These are phyloP conservation scores for Trichosporon inkin DNA, from an alignment of 1,284 basidiomycete species.

Conservation along the genomic window DNA sequence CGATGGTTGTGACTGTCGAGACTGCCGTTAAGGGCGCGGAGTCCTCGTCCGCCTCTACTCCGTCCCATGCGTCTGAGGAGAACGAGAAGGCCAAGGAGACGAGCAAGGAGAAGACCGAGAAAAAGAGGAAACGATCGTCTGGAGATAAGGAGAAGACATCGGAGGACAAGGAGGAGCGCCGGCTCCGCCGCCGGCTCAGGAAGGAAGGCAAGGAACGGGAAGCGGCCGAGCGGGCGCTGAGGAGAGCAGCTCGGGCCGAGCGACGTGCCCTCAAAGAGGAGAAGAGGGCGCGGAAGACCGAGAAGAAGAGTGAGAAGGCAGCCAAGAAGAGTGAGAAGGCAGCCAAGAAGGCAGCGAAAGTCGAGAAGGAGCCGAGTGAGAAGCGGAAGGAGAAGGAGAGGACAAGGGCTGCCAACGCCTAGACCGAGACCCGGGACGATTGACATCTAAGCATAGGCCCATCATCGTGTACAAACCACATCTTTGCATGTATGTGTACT, in stretches of 20 bases:
- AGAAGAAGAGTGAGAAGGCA: neutral
- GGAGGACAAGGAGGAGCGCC: slow-evolving; percentile 19
- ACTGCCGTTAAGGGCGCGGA: neutral
- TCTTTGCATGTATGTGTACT: too few species aligned
- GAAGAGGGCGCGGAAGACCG: neutral
- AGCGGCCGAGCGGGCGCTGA: neutral
- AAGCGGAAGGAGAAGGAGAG: neutral
- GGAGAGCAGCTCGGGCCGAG: neutral
- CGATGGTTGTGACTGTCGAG: neutral
- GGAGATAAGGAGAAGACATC: slow-evolving; percentile 11
- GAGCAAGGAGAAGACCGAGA: slow-evolving; percentile 14
- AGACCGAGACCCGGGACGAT: too few species aligned
- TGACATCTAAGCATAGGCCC: too few species aligned
- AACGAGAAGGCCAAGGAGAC: slow-evolving; percentile 1
- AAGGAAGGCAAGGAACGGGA: neutral
- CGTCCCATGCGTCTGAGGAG: slow-evolving; percentile 9
- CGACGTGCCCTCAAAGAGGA: neutral
- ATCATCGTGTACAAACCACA: too few species aligned
- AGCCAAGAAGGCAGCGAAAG: neutral
- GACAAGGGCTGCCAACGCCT: too few species aligned
- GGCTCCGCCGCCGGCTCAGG: slow-evolving; percentile 5
- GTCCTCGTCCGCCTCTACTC: neutral
- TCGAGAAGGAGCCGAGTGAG: neutral
- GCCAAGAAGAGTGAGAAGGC: slow-evolving; percentile 2
- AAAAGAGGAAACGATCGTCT: neutral